These are phyloP conservation scores for Lachnellula willkommii DNA, from an alignment of 2,329 filamentous ascomycete species.

Conservation along the genomic window DNA sequence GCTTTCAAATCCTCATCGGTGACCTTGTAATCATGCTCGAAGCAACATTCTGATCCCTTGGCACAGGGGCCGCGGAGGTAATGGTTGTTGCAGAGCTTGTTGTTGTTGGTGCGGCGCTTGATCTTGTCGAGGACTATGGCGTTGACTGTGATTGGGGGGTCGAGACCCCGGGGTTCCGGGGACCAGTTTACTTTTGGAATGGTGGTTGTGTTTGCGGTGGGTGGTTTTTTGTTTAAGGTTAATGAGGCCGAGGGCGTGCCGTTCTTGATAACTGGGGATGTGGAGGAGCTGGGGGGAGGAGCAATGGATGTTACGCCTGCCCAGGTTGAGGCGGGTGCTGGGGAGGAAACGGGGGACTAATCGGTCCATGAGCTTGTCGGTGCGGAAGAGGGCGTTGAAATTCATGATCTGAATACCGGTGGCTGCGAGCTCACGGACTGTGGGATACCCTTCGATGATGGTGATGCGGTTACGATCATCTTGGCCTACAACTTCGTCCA, in stretches of 20 bases:
- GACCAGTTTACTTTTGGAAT: conserved; percentile 39
- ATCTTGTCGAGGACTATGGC: conserved; percentile 45
- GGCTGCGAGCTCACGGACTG: conserved; percentile 44
- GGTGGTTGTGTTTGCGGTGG: conserved; percentile 1
- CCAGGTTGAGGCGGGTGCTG: conserved; percentile 24
- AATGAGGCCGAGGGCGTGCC: conserved; percentile 1
- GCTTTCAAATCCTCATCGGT: conserved; percentile 50
- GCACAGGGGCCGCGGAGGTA: conserved; percentile 53
- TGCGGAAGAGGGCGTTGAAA: conserved; percentile 49
- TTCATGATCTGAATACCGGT: conserved; percentile 44
- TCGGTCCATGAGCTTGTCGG: conserved; percentile 45
- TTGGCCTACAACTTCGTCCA: conserved; percentile 46
- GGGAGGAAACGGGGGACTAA: conserved; percentile 26
- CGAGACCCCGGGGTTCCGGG: conserved; percentile 50
- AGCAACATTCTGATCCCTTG: conserved; percentile 50
- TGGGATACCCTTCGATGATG: conserved; percentile 50
- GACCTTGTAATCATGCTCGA: conserved; percentile 51
- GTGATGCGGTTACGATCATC: conserved; percentile 45
- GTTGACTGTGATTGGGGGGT: conserved; percentile 46
- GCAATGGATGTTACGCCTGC: conserved; percentile 29
- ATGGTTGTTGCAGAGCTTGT: conserved; percentile 59
- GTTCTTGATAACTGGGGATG: conserved; percentile 19
- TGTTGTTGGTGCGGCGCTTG: conserved; percentile 49
- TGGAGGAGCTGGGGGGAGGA: conserved; percentile 13
- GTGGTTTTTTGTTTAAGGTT: conserved; percentile 9